These are phyloP conservation scores for Conidiobolus incongruus DNA, from an alignment of 371 early-diverging fungal genomes.

Conservation along the genomic window DNA sequence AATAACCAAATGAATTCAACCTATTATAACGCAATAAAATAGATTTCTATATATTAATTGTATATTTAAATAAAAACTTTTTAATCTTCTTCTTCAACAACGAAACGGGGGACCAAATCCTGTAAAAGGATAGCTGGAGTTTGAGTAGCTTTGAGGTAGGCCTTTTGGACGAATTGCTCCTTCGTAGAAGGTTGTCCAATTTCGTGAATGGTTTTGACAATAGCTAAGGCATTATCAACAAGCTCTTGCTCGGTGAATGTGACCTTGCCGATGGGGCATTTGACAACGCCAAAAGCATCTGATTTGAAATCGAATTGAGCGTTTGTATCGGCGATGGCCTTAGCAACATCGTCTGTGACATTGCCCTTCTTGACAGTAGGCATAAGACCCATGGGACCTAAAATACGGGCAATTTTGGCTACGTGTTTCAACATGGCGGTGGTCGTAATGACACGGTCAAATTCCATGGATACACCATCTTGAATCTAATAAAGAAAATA, in stretches of 20 bases:
- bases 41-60: too few species aligned
- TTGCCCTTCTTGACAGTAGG: slow-evolving; percentile 84
- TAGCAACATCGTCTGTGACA: slow-evolving; percentile 44
- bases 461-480: slow-evolving; percentile 31
- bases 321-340: slow-evolving; percentile 29
- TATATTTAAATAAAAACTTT: too few species aligned
- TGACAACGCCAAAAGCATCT: slow-evolving; percentile 41
- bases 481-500: slow-evolving; percentile 9
- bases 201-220: neutral
- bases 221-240: neutral
- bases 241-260: slow-evolving; percentile 27
- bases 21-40: too few species aligned
- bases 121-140: slow-evolving; percentile 25
- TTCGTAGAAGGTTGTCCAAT: slow-evolving; percentile 2
- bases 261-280: neutral
- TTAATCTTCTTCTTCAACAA: too few species aligned
- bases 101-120: neutral
- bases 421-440: slow-evolving; percentile 75
- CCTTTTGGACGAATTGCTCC: slow-evolving; percentile 22
- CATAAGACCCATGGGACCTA: slow-evolving; percentile 92
- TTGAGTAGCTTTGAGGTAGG: slow-evolving; percentile 28
- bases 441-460: slow-evolving; percentile 71
- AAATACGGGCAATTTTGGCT: slow-evolving; percentile 66
- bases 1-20: too few species aligned
- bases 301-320: slow-evolving; percentile 49